Conservation (phyloP, 2,329 filamentous ascomycete genomes). For the Tricladium varicosporioides region DNA sequence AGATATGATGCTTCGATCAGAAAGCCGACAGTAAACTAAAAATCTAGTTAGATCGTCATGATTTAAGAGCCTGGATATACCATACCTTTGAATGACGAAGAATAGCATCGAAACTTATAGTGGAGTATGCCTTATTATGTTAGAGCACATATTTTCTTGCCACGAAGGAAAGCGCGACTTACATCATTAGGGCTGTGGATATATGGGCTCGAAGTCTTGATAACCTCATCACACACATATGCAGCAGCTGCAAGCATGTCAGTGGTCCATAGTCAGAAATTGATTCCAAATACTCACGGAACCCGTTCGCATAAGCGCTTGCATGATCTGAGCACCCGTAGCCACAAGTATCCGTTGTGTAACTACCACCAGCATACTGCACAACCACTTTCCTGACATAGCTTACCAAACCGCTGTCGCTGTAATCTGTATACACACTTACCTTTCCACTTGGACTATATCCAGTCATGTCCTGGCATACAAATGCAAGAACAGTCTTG, state of each 20-base stretch:
- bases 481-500: slow-evolving; percentile 84
- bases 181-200: slow-evolving; percentile 9
- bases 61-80: too few species aligned
- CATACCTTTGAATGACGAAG: slow-evolving; percentile 6
- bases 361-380: slow-evolving; percentile 5
- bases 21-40: background rate
- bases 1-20: slow-evolving; percentile 3
- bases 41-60: too few species aligned
- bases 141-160: background rate
- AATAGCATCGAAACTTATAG: background rate
- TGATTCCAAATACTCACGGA: background rate
- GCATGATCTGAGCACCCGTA: slow-evolving; percentile 11
- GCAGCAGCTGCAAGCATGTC: background rate
- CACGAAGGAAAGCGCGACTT: background rate
- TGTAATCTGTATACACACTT: slow-evolving; percentile 6
- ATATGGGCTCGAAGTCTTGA: slow-evolving; percentile 2
- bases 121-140: background rate
- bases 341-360: slow-evolving; percentile 1
- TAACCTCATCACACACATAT: slow-evolving; percentile 8
- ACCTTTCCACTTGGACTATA: slow-evolving; percentile 3
- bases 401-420: background rate
- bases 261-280: background rate
- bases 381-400: slow-evolving; percentile 4
- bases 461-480: slow-evolving; percentile 96
- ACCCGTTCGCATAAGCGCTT: slow-evolving; percentile 2